Percentiles rank a stretch among this genome's conserved stretches.
Evolutionary conservation across 108 stramenopile species (phyloP).

Genomic region (Nitzschia sp.): DNA sequence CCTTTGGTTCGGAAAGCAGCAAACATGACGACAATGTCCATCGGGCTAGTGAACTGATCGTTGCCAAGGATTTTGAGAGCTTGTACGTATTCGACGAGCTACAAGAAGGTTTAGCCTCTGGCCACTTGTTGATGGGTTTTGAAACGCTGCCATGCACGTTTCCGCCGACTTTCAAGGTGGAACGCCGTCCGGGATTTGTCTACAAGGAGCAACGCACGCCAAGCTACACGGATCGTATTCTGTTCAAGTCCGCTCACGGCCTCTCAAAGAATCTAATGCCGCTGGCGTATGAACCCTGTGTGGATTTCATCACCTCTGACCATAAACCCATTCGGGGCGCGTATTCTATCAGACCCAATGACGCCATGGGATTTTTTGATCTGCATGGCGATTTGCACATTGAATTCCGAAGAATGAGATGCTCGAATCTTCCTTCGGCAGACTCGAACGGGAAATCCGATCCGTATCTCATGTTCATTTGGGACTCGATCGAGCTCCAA

Average conservation of each 20-base stretch:
- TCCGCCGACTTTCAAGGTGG: constrained; percentile 76
- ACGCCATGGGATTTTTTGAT: constrained; percentile 4
- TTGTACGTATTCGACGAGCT: constrained; percentile 48
- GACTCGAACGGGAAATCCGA: constrained; percentile 51
- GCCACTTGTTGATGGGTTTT: constrained; percentile 39
- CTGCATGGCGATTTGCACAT: constrained; percentile 37
- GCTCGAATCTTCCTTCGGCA: constrained; percentile 55
- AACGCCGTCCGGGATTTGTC: constrained; percentile 35
- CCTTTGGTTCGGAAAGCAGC: constrained; percentile 17
- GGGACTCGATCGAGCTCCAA: constrained; percentile 41
- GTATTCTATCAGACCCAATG: constrained; percentile 54
- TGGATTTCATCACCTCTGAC: constrained; percentile 71
- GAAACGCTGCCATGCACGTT: constrained; percentile 52
- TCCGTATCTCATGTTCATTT: constrained; percentile 61
- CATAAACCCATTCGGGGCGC: constrained; percentile 85
- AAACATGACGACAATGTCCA: constrained; percentile 43
- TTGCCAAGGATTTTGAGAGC: constrained; percentile 21
- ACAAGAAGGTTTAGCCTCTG: constrained; percentile 28
- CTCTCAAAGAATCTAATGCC: constrained; percentile 46
- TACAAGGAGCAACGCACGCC: constrained; percentile 68
- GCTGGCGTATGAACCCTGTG: constrained; percentile 58
- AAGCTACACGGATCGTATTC: constrained; percentile 71
- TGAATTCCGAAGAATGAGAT: constrained; percentile 48
- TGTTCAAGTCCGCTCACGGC: constrained; percentile 55
- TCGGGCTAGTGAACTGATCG: constrained; percentile 25